phyloP scores from a whole-genome alignment of 768 basidiomycete species.

The Boletus pseudo-olivaceus region DNA sequence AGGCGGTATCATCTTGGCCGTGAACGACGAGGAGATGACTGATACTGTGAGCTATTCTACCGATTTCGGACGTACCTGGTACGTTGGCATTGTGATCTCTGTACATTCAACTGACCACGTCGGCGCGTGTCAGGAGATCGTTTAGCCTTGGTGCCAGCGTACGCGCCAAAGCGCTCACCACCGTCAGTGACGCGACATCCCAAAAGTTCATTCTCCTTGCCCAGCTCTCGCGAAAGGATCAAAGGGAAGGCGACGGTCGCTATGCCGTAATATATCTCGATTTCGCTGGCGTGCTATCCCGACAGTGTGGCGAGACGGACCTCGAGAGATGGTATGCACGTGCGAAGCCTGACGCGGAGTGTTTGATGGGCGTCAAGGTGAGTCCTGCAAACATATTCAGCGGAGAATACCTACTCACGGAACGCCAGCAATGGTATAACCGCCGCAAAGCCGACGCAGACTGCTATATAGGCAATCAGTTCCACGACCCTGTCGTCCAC shows the following conservation, averaged over 20 bases:
- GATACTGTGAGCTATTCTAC: slow-evolving; percentile 72
- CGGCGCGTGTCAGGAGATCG: slow-evolving; percentile 48
- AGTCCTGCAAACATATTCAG: slow-evolving; percentile 10
- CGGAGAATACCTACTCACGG: background rate
- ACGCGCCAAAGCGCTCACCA: slow-evolving; percentile 75
- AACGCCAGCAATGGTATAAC: slow-evolving; percentile 83
- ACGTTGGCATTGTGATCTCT: slow-evolving; percentile 24
- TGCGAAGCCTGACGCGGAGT: slow-evolving; percentile 56
- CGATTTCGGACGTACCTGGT: slow-evolving; percentile 85
- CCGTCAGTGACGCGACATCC: slow-evolving; percentile 91
- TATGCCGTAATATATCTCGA: slow-evolving; percentile 80
- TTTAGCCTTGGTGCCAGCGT: slow-evolving; percentile 69
- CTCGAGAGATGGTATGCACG: slow-evolving; percentile 90
- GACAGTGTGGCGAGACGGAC: slow-evolving; percentile 68
- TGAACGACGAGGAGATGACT: slow-evolving; percentile 81
- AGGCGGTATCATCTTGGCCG: slow-evolving; percentile 73
- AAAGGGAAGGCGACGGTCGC: slow-evolving; percentile 47
- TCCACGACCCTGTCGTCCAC: slow-evolving; percentile 76
- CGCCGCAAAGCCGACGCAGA: slow-evolving; percentile 78
- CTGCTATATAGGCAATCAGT: slow-evolving; percentile 91
- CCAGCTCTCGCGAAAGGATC: slow-evolving; percentile 61
- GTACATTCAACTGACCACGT: background rate
- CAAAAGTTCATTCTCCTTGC: slow-evolving; percentile 94
- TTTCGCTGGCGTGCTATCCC: slow-evolving; percentile 64
- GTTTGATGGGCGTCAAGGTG: slow-evolving; percentile 94